Evolutionary conservation across 495 filamentous ascomycete genomes (phyloP).

Genomic region (Lasiosphaeria miniovina): DNA sequence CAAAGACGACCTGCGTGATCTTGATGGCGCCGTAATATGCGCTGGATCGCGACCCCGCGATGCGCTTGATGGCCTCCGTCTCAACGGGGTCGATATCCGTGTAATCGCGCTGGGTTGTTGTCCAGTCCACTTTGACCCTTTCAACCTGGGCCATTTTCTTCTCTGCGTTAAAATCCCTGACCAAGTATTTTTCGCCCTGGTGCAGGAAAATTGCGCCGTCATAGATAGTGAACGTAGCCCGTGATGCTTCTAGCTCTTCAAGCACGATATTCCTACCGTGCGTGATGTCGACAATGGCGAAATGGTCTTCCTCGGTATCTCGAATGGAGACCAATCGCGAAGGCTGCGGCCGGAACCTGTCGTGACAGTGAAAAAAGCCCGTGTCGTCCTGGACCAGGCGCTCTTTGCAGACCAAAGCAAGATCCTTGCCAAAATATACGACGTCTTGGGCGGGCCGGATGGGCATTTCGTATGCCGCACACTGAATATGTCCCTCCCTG

Average conservation of each 20-base stretch:
- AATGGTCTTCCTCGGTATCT: conserved; percentile 88
- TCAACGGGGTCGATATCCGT: conserved; percentile 91
- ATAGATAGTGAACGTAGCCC: conserved; percentile 94
- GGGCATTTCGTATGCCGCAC: conserved; percentile 92
- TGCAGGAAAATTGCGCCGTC: conserved; percentile 98
- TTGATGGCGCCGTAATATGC: conserved; percentile 84
- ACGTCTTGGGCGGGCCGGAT: conserved; percentile 73
- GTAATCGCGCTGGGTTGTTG: conserved; percentile 86
- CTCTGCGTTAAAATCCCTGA: conserved; percentile 82
- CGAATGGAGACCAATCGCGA: conserved; percentile 83
- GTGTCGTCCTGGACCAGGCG: conserved; percentile 68
- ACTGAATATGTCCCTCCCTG: conserved; percentile 91
- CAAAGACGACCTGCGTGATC: conserved; percentile 83
- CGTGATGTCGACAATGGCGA: conserved; percentile 88
- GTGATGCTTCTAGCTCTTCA: conserved; percentile 92
- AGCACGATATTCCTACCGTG: conserved; percentile 78
- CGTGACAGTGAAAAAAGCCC: conserved; percentile 87
- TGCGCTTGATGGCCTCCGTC: conserved; percentile 74
- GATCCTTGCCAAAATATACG: conserved; percentile 74
- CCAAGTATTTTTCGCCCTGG: conserved; percentile 86
- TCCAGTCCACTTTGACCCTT: conserved; percentile 92
- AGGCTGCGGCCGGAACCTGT: conserved; percentile 81
- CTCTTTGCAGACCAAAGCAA: conserved; percentile 68
- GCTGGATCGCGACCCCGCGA: conserved; percentile 45
- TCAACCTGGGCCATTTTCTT: conserved; percentile 65